A percentile compares a stretch with the other conserved stretches of the same genome.
phyloP scores from a whole-genome alignment of 2,329 filamentous ascomycete genomes.

The Diaporthe sp. region DNA sequence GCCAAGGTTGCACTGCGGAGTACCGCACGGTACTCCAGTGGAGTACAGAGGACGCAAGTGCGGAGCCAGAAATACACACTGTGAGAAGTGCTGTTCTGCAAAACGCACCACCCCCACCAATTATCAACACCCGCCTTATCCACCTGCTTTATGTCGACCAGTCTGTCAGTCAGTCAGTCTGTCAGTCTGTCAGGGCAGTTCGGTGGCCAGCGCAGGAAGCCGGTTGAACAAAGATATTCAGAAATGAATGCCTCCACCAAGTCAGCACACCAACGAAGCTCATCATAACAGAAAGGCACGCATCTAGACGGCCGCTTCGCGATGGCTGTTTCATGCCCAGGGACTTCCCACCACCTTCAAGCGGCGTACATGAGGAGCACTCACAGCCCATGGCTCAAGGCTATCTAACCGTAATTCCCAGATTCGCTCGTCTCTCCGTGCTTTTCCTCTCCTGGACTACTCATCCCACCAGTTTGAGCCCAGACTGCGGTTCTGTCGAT shows the following conservation, averaged over 20 bases:
- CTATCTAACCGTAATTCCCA: not conserved
- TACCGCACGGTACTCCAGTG: conserved; percentile 30
- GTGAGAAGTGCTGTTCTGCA: conserved; percentile 5
- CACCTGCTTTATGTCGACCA: conserved; percentile 14
- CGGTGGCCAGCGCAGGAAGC: not conserved
- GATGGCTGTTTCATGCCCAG: not conserved
- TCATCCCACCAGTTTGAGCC: not conserved
- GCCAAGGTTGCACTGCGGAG: conserved; percentile 36
- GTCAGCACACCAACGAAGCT: not conserved
- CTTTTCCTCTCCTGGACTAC: not conserved
- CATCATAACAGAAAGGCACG: not conserved
- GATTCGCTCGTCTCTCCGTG: not conserved
- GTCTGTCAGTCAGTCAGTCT: not conserved
- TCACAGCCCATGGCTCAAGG: not conserved
- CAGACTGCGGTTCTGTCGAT: not conserved
- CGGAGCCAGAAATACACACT: not conserved
- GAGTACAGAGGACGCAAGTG: conserved; percentile 14
- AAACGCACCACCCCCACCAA: conserved; percentile 20
- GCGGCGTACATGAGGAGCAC: not conserved
- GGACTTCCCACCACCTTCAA: not conserved
- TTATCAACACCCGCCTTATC: conserved; percentile 23
- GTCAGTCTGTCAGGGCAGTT: not conserved
- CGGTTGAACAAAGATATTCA: not conserved
- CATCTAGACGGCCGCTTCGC: not conserved
- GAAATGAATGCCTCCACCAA: not conserved